These are phyloP conservation scores for Tephrocybe sp. DNA, from an alignment of 768 basidiomycete species.

Conservation along the genomic window DNA sequence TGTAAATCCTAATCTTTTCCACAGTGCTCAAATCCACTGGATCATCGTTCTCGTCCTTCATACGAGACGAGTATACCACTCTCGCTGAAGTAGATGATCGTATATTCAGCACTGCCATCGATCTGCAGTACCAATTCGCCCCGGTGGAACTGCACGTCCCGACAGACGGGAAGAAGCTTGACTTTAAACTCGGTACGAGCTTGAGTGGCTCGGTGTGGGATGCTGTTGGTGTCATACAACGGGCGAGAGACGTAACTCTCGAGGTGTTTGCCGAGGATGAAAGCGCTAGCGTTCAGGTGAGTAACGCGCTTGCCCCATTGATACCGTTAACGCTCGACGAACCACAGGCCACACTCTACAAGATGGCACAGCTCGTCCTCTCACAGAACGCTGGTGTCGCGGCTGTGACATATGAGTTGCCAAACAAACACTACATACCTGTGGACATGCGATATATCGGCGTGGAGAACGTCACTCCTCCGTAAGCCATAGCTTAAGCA, in stretches of 20 bases:
- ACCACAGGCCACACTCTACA: constrained; percentile 84
- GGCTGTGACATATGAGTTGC: constrained; percentile 70
- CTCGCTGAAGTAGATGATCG: constrained; percentile 82
- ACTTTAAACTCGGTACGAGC: constrained; percentile 42
- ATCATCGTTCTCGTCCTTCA: constrained; percentile 79
- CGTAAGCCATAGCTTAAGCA: neutral
- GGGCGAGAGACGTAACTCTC: constrained; percentile 66
- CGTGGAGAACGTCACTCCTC: constrained; percentile 65
- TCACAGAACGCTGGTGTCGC: constrained; percentile 60
- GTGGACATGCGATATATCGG: constrained; percentile 79
- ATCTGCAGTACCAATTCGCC: constrained; percentile 68
- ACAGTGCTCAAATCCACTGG: constrained; percentile 89
- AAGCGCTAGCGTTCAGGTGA: constrained; percentile 89
- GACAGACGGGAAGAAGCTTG: constrained; percentile 50
- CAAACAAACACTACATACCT: constrained; percentile 95
- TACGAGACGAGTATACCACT: constrained; percentile 88
- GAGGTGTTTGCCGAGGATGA: constrained; percentile 85
- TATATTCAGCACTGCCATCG: constrained; percentile 87
- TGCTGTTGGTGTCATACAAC: constrained; percentile 45
- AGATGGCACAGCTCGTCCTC: constrained; percentile 79
- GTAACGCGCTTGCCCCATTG: constrained; percentile 15
- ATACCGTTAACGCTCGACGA: neutral
- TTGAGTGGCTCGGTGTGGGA: constrained; percentile 60
- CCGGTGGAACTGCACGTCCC: constrained; percentile 48
- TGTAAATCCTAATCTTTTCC: neutral